Percentiles rank a stretch among this genome's conserved stretches.
Evolutionary conservation across 805 yeast species (phyloP).

Genomic region (Myxozyma lipomycoides): DNA sequence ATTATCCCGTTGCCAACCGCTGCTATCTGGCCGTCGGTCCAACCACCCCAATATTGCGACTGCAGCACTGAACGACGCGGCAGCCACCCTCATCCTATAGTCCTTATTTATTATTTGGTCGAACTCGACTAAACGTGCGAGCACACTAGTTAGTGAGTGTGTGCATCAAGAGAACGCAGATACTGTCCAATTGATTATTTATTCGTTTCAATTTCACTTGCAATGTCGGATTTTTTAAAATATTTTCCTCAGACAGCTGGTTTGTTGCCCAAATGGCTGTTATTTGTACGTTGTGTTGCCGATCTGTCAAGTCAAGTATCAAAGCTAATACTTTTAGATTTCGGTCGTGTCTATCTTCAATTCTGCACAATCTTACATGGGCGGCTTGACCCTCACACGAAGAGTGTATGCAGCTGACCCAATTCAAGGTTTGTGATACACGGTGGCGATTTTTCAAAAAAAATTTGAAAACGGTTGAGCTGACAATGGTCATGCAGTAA

Average conservation of each 20-base stretch:
- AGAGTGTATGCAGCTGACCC: conserved; percentile 71
- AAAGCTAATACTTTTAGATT: conserved; percentile 37
- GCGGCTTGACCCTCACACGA: conserved; percentile 70
- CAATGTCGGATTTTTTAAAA: conserved; percentile 29
- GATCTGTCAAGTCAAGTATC: background rate
- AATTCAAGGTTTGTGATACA: too few relatives aligned
- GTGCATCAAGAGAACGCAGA: too few relatives aligned
- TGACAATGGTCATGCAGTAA: conserved; percentile 31
- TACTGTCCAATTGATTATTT: too few relatives aligned
- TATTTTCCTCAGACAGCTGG: conserved; percentile 50
- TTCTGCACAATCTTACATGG: conserved; percentile 76
- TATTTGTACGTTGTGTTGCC: conserved; percentile 47
- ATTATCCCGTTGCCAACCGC: background rate
- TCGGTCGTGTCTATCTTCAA: conserved; percentile 91
- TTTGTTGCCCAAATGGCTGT: conserved; percentile 68
- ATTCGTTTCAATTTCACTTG: too few relatives aligned
- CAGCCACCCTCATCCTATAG: too few relatives aligned
- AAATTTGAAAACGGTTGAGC: background rate
- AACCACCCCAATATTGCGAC: too few relatives aligned
- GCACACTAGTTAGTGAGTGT: too few relatives aligned
- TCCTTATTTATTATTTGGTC: too few relatives aligned
- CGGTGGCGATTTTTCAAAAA: conserved; percentile 28
- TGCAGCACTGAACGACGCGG: too few relatives aligned
- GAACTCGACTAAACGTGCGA: too few relatives aligned
- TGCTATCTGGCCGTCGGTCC: too few relatives aligned